phyloP scores from a whole-genome alignment of 78 protist species.

The Dictyostelium citrinum region DNA sequence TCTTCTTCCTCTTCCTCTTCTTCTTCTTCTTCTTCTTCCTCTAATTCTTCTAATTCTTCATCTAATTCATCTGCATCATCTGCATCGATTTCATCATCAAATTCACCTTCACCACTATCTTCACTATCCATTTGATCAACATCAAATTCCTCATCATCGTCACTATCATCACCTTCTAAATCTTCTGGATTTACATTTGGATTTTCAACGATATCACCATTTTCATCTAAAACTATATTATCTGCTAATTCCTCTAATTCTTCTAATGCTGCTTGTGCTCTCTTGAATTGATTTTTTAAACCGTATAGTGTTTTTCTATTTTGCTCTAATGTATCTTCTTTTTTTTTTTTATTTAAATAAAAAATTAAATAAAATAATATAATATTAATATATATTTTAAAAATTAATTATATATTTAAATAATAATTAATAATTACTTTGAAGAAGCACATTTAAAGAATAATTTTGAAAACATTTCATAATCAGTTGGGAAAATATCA shows the following conservation, averaged over 20 bases:
- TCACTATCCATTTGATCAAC: neutral
- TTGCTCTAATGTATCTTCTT: neutral
- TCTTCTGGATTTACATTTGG: conserved; percentile 8
- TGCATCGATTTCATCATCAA: neutral
- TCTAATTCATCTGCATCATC: neutral
- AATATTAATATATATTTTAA: too few species aligned
- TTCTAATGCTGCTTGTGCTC: neutral
- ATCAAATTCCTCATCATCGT: neutral
- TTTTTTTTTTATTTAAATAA: too few species aligned
- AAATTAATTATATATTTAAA: too few species aligned
- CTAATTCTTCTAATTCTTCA: neutral
- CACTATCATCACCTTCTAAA: neutral
- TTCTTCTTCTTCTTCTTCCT: neutral
- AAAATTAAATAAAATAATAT: too few species aligned
- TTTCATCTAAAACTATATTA: conserved; percentile 14
- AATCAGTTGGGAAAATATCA: conserved; percentile 44
- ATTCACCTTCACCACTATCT: neutral
- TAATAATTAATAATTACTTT: neutral
- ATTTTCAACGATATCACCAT: neutral
- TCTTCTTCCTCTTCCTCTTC: neutral
- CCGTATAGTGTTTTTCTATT: conserved; percentile 22
- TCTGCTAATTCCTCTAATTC: conserved; percentile 49
- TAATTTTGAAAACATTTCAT: conserved; percentile 33
- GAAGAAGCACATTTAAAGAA: conserved; percentile 55
- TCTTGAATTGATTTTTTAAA: neutral